Evolutionary conservation across 106 monocot genomes (phyloP).

Genomic region (Dendrobium nobile): DNA sequence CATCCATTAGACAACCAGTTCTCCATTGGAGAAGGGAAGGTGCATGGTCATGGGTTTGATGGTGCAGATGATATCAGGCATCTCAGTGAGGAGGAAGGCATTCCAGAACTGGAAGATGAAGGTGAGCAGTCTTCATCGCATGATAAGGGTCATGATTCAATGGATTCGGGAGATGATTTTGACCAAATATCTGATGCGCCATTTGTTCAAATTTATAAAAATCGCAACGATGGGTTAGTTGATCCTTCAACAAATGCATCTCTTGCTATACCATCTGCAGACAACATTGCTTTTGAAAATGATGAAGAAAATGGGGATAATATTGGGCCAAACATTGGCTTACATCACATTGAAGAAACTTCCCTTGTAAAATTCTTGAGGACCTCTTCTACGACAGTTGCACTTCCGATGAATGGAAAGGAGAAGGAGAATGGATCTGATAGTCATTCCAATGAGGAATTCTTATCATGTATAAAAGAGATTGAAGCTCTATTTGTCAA

Average conservation of each 20-base stretch:
- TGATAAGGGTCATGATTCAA: conserved; percentile 35
- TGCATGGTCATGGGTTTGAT: conserved; percentile 28
- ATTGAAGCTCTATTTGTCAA: conserved; percentile 72
- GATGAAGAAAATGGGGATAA: conserved; percentile 32
- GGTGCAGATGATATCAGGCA: conserved; percentile 35
- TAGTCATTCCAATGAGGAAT: conserved; percentile 31
- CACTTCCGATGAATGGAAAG: conserved; percentile 31
- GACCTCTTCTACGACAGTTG: conserved; percentile 7
- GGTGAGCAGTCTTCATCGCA: conserved; percentile 27
- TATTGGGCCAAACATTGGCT: conserved; percentile 10
- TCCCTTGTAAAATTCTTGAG: conserved; percentile 23
- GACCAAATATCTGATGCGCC: conserved; percentile 60
- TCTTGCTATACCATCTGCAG: conserved; percentile 1
- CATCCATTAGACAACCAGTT: conserved; percentile 63
- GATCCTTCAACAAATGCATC: conserved; percentile 13
- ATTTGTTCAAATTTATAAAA: conserved; percentile 70
- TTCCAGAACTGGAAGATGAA: conserved; percentile 82
- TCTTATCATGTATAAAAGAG: conserved; percentile 60
- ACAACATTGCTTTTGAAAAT: conserved; percentile 11
- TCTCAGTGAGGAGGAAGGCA: conserved; percentile 68
- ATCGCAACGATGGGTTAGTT: conserved; percentile 38
- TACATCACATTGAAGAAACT: conserved; percentile 28
- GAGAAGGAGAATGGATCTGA: conserved; percentile 24
- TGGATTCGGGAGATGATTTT: conserved; percentile 71
- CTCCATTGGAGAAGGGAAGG: conserved; percentile 48